Base-by-base conservation (phyloP, 129 eudicot species). In the Chrysanthemum seticuspe region DNA sequence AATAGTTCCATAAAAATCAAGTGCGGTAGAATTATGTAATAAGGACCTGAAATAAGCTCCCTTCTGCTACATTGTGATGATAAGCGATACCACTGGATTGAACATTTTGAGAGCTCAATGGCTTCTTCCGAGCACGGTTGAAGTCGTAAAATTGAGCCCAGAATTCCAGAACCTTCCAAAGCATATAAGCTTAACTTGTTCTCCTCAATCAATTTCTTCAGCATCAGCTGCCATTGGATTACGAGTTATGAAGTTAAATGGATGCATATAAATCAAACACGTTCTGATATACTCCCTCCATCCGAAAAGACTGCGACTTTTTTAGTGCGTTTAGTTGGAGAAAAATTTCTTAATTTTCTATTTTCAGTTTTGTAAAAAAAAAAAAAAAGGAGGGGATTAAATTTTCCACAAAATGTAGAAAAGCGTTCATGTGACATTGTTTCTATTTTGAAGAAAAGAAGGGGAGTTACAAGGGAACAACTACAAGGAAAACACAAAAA, bases 21-120 rank as follows among this genome's bases (percentile, higher is more conserved):
- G 27, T 25, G 50, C 18, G 60, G 23, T 51, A 53, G 51, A 44
- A 65, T 51, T 48, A 76, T 62, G 66, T 64, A 57, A 77, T 68
- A 57, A 69, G 72, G 58, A 94, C 98, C 98, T 77, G 91, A 82
- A 77, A 94, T 86, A 69, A 92, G 87, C 75, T 94, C 98, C 77
- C 95, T 90, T 66, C 95, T 84, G 86, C 89, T 87, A 72, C 93
- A 87, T 77, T 94, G 87, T 15, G 89, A 78, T 36, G 98, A 89
- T 80, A 94, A 72, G 40, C 98, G 97, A 77, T 81, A 94, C 98
- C 98, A 94, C 62, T 94, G 98, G 74, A 94, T 74, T 14, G 89
- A 81, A 76, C 98, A 90, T 77, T 84, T 88, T 71, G 92, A 80
- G 78, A 94, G 91, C 71, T 94, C 98, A 69, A 70, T 73, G 71